phyloP scores from a whole-genome alignment of 306 rosid genomes.

The Cucurbita maxima region DNA sequence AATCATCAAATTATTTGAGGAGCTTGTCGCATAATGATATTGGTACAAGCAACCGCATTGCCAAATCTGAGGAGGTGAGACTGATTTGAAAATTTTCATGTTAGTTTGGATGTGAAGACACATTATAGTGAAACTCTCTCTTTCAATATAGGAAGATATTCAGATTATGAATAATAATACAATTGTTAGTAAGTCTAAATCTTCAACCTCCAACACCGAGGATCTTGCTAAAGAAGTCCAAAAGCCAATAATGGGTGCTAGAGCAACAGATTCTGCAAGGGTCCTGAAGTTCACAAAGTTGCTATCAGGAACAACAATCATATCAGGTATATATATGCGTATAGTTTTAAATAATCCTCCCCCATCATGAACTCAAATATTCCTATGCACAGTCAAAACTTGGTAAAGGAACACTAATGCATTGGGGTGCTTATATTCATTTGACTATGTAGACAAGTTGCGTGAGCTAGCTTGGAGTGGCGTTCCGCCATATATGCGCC shows the following conservation, averaged over 20 bases:
- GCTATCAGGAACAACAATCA: constrained; percentile 63
- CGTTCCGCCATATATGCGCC: constrained; percentile 82
- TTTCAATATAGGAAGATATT: constrained; percentile 46
- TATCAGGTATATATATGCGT: constrained; percentile 38
- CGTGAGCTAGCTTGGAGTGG: constrained; percentile 97
- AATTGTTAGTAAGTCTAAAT: constrained; percentile 32
- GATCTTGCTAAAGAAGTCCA: constrained; percentile 31
- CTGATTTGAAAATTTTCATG: neutral
- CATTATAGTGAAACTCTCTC: constrained; percentile 13
- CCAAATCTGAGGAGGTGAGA: constrained; percentile 41
- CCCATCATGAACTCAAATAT: neutral
- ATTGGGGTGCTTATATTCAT: neutral
- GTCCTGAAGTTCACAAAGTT: constrained; percentile 66
- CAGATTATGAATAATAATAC: constrained; percentile 19
- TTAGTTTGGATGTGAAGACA: neutral
- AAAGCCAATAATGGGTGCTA: constrained; percentile 49
- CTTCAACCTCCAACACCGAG: constrained; percentile 26
- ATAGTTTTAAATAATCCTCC: constrained; percentile 4
- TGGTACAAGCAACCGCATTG: constrained; percentile 40
- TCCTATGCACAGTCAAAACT: neutral
- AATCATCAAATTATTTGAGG: constrained; percentile 35
- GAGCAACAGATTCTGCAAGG: constrained; percentile 91
- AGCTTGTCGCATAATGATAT: constrained; percentile 44
- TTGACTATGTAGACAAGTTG: constrained; percentile 46
- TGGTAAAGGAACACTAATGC: neutral